Conservation (phyloP, 495 filamentous ascomycete genomes). For the Clavariopsis aquatica region DNA sequence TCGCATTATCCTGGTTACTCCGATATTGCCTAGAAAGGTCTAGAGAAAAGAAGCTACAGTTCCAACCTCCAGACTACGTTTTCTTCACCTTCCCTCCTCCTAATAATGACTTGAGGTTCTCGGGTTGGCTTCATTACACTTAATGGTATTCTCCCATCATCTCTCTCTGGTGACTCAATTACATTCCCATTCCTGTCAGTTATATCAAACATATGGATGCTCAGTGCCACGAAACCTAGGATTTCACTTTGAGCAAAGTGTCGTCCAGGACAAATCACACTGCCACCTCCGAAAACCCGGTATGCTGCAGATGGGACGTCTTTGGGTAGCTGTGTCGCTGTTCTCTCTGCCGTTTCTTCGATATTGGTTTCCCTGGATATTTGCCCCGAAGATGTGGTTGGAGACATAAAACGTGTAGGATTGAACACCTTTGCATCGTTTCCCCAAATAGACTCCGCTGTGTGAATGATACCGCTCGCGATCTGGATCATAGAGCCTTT, state of each 20-base stretch:
- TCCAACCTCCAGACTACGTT: constrained; percentile 17
- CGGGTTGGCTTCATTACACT: constrained; percentile 38
- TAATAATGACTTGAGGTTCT: constrained; percentile 35
- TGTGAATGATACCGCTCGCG: constrained; percentile 33
- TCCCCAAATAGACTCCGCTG: constrained; percentile 21
- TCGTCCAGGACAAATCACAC: constrained; percentile 51
- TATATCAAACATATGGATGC: constrained; percentile 50
- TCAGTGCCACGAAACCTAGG: constrained; percentile 46
- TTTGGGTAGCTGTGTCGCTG: constrained; percentile 13
- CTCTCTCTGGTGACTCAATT: constrained; percentile 25
- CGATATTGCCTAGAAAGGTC: no score
- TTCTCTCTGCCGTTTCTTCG: not conserved
- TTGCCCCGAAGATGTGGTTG: constrained; percentile 15
- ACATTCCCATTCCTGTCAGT: constrained; percentile 28
- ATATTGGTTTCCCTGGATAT: constrained; percentile 1
- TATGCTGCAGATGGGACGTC: constrained; percentile 38
- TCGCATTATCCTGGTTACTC: no score
- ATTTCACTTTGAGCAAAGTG: constrained; percentile 53
- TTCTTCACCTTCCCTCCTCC: constrained; percentile 27
- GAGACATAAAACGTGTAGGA: constrained; percentile 21
- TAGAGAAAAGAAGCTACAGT: not conserved
- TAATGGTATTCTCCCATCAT: constrained; percentile 32
- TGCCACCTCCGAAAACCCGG: constrained; percentile 50
- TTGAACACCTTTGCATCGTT: constrained; percentile 24
- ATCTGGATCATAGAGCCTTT: constrained; percentile 30